Percentiles rank a stretch among this genome's conserved stretches.
Evolutionary conservation across 75 land plant genomes (phyloP).

Genomic region (Isoetes taiwanensis): DNA sequence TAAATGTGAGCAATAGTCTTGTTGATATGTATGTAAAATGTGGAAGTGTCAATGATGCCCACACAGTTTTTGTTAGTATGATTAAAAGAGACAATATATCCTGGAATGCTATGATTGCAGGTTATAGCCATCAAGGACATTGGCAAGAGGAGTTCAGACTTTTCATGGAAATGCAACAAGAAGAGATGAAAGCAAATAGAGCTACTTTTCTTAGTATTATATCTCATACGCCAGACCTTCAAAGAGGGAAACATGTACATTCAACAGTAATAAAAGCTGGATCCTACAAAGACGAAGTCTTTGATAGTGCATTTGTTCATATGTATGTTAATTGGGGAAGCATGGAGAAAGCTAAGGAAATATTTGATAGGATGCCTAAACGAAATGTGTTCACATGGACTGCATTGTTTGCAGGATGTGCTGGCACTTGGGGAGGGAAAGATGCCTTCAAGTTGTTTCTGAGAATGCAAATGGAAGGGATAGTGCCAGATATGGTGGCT

Average conservation of each 20-base stretch:
- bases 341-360: no score
- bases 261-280: no score
- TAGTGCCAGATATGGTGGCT: neutral
- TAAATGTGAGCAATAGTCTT: slow-evolving; percentile 12
- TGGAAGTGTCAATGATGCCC: slow-evolving; percentile 11
- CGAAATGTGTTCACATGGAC: slow-evolving; percentile 54
- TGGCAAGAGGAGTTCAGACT: neutral
- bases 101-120: slow-evolving; percentile 33
- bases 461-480: slow-evolving; percentile 18
- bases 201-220: neutral
- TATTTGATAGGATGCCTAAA: no score
- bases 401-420: slow-evolving; percentile 42
- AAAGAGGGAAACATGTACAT: no score
- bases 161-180: neutral
- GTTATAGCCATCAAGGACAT: slow-evolving; percentile 9
- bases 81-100: slow-evolving; percentile 10
- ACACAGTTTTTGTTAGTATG: slow-evolving; percentile 16
- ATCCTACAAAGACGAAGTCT: no score
- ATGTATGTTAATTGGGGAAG: no score
- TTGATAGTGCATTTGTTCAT: no score
- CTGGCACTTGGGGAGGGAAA: no score
- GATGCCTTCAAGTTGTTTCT: slow-evolving; percentile 33
- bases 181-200: neutral
- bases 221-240: no score
- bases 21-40: slow-evolving; percentile 25